phyloP scores from a whole-genome alignment of 2,329 filamentous ascomycete genomes.

The Alternaria tenuissima region DNA sequence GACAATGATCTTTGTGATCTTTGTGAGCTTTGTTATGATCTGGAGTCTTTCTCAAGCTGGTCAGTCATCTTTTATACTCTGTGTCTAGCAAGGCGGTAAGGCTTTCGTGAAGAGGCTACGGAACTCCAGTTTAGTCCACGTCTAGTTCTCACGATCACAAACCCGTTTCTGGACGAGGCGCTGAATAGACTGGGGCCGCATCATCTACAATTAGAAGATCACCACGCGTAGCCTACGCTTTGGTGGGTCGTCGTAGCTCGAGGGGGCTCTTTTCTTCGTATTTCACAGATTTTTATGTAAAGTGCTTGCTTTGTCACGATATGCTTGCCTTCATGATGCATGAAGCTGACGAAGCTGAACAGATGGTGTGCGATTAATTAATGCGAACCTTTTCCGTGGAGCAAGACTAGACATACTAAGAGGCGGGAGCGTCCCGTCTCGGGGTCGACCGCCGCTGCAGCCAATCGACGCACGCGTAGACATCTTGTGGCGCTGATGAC shows the following conservation, averaged over 20 bases:
- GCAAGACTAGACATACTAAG: not conserved
- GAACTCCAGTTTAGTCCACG: not conserved
- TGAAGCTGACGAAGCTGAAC: slow-evolving; percentile 5
- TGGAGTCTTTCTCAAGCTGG: not conserved
- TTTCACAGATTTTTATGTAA: not conserved
- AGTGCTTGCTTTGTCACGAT: not conserved
- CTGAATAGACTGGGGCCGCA: not conserved
- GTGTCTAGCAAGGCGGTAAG: not conserved
- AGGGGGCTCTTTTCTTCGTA: not conserved
- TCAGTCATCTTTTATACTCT: not conserved
- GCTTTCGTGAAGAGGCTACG: not conserved
- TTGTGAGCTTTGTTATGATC: not conserved
- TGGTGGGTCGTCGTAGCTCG: not conserved
- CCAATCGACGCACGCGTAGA: not conserved
- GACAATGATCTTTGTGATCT: not conserved
- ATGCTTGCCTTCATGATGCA: not conserved
- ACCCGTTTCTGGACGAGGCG: not conserved
- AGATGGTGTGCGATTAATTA: not conserved
- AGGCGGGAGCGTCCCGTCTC: slow-evolving; percentile 1
- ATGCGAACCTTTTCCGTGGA: not conserved
- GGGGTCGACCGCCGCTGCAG: not conserved
- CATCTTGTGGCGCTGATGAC: not conserved
- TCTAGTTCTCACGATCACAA: not conserved
- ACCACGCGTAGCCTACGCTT: not conserved
- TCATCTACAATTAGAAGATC: not conserved